Percentiles rank a stretch among this genome's conserved stretches.
phyloP scores from a whole-genome alignment of 139 green algal species.

The Medakamo hakoo region DNA sequence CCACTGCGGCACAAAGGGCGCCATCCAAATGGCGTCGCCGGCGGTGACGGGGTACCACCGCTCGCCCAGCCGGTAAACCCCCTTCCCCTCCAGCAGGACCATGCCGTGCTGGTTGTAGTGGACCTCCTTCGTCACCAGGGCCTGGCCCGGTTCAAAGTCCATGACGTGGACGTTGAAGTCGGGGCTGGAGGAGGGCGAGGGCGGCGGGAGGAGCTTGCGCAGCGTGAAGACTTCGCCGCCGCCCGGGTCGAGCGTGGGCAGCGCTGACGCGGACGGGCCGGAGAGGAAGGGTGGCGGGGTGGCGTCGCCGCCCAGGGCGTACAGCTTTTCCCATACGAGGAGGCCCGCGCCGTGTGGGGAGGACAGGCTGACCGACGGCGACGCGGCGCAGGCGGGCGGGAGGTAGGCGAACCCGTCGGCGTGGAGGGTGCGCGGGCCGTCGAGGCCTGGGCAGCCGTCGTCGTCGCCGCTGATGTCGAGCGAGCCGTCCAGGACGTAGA shows the following conservation, averaged over 20 bases:
- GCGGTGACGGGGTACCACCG: constrained; percentile 57
- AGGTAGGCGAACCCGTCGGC: constrained; percentile 62
- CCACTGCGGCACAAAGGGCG: constrained; percentile 75
- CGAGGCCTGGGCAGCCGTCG: constrained; percentile 5
- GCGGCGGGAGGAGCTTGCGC: constrained; percentile 78
- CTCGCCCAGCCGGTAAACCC: constrained; percentile 83
- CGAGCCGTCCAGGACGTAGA: constrained; percentile 59
- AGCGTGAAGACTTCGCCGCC: constrained; percentile 73
- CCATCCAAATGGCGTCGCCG: constrained; percentile 77
- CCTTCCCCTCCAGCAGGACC: constrained; percentile 75
- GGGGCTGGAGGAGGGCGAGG: constrained; percentile 53
- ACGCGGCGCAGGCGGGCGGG: constrained; percentile 22
- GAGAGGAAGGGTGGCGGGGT: too few species aligned
- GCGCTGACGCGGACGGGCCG: neutral
- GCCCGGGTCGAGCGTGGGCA: constrained; percentile 37
- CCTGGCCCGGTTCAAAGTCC: constrained; percentile 80
- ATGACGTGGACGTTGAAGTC: constrained; percentile 95
- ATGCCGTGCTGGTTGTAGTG: constrained; percentile 97
- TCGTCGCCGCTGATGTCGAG: constrained; percentile 8
- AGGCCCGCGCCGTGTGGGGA: constrained; percentile 29
- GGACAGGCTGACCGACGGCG: neutral
- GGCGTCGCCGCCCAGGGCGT: constrained; percentile 11
- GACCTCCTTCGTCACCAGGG: constrained; percentile 80
- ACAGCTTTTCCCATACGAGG: constrained; percentile 54
- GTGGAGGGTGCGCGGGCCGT: constrained; percentile 13